phyloP scores from a whole-genome alignment of 169 alveolate genomes.

The Plasmodium coatneyi region DNA sequence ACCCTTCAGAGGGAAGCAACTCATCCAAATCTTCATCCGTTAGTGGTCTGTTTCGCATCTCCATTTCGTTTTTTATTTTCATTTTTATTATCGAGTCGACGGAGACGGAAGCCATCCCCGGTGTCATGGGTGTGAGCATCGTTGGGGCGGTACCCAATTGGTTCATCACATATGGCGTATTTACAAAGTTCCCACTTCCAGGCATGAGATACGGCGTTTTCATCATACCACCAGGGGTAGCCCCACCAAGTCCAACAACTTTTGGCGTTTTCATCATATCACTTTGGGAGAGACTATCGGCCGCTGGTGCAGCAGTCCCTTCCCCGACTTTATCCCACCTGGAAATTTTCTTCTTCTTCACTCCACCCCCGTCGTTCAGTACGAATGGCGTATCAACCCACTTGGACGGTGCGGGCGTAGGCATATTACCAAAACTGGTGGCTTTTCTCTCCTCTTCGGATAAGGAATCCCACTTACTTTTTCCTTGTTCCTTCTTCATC shows the following conservation, averaged over 20 bases:
- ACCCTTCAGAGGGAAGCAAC: slow-evolving; percentile 94
- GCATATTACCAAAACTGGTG: slow-evolving; percentile 4
- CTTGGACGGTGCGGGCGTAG: slow-evolving; percentile 24
- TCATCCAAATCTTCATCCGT: slow-evolving; percentile 98
- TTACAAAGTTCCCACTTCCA: neutral
- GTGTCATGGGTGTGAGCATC: slow-evolving; percentile 28
- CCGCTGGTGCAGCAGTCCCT: slow-evolving; percentile 23
- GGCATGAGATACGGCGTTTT: slow-evolving; percentile 9
- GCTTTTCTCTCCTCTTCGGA: neutral
- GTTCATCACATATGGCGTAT: slow-evolving; percentile 21
- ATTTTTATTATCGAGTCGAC: neutral
- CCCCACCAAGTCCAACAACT: neutral
- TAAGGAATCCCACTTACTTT: slow-evolving; percentile 36
- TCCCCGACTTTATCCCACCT: slow-evolving; percentile 60
- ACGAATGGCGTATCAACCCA: slow-evolving; percentile 24
- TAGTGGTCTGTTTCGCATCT: slow-evolving; percentile 80
- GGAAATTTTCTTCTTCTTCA: slow-evolving; percentile 13
- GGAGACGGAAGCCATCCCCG: neutral
- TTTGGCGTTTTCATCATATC: neutral
- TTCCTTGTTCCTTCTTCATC: slow-evolving; percentile 28
- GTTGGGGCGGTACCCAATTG: neutral
- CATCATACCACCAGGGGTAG: neutral
- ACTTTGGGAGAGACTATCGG: slow-evolving; percentile 16
- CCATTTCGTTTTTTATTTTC: slow-evolving; percentile 76
- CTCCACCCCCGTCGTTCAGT: slow-evolving; percentile 1